Percentiles rank a stretch among this genome's conserved stretches.
Conservation (phyloP, 75 land plant genomes). For the Pseudotsuga menziesii region DNA sequence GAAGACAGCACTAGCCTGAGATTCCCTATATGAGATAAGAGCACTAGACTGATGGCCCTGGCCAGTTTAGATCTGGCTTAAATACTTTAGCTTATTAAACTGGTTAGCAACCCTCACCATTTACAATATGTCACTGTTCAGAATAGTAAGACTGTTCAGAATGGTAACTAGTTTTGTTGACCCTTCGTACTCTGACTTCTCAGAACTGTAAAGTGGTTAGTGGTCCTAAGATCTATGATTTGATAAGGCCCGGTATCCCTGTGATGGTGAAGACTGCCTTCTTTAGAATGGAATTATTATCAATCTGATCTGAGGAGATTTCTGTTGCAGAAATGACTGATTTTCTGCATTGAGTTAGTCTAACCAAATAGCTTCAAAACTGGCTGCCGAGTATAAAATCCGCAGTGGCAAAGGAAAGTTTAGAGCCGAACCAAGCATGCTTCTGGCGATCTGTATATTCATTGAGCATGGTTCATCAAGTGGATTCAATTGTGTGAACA, state of each 20-base stretch:
- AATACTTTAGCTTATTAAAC: slow-evolving; percentile 1
- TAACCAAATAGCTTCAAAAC: neutral
- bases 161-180: neutral
- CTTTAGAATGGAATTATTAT: no score
- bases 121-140: neutral
- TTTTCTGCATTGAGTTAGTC: slow-evolving; percentile 4
- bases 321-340: neutral
- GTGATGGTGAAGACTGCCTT: neutral
- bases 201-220: neutral
- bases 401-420: neutral
- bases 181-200: neutral
- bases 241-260: neutral
- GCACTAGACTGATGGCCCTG: neutral
- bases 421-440: neutral
- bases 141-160: neutral
- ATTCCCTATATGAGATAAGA: neutral
- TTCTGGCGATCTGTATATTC: neutral
- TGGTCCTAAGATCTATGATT: neutral
- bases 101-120: neutral
- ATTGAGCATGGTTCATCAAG: neutral
- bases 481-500: neutral
- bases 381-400: neutral
- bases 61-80: neutral
- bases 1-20: neutral
- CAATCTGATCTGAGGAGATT: neutral